Evolutionary conservation across 176 grass and related monocot genomes (phyloP).

Genomic region (Triticum urartu): DNA sequence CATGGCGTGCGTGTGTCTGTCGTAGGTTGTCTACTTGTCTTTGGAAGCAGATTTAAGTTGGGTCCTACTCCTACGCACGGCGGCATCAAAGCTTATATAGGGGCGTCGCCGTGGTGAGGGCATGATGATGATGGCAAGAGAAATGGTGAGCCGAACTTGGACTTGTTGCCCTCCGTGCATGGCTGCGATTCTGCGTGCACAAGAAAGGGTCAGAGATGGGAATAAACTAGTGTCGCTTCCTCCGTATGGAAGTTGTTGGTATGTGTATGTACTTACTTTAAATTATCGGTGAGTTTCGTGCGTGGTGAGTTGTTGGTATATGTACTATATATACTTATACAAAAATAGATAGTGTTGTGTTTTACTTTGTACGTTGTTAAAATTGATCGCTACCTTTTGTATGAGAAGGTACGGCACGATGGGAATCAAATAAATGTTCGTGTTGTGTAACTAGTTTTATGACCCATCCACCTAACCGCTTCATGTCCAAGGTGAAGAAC

Average conservation of each 20-base stretch:
- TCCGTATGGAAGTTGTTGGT: neutral
- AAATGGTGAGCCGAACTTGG: neutral
- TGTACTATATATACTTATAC: too few relatives aligned
- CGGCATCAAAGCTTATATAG: neutral
- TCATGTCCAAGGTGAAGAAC: too few relatives aligned
- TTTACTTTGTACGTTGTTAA: neutral
- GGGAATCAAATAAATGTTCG: neutral
- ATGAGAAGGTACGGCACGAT: neutral
- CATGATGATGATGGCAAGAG: neutral
- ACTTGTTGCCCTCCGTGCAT: neutral
- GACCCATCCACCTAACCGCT: neutral
- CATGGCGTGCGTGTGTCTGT: neutral
- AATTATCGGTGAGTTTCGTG: neutral
- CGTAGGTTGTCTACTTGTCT: too few relatives aligned
- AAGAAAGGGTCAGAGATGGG: conserved; percentile 20
- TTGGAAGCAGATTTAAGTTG: neutral
- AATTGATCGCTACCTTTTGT: neutral
- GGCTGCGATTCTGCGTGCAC: neutral
- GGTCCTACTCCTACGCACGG: neutral
- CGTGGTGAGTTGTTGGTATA: too few relatives aligned
- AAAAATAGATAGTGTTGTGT: too few relatives aligned
- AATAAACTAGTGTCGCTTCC: neutral
- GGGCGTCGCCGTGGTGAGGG: neutral
- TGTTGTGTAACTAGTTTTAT: neutral
- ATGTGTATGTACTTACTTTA: neutral